phyloP scores from a whole-genome alignment of 2,329 filamentous ascomycete genomes.

The Fusarium sp. region DNA sequence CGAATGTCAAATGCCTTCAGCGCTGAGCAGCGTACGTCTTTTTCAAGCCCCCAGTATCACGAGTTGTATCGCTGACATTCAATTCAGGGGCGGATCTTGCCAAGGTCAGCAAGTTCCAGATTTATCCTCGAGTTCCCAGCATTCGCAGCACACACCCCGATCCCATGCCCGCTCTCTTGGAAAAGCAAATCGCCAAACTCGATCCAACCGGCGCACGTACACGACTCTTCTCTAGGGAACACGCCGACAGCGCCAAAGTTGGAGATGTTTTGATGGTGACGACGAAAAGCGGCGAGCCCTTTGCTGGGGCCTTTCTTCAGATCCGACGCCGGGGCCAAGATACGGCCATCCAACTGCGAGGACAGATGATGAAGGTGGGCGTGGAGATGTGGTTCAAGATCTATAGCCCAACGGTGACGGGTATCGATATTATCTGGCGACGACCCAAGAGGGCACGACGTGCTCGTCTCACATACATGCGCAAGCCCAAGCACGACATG shows the following conservation, averaged over 20 bases:
- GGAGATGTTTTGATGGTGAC: slow-evolving; percentile 94
- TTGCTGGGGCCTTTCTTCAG: slow-evolving; percentile 87
- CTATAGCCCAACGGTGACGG: slow-evolving; percentile 87
- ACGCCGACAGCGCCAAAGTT: slow-evolving; percentile 81
- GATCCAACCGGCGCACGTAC: slow-evolving; percentile 88
- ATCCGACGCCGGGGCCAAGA: slow-evolving; percentile 90
- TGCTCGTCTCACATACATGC: slow-evolving; percentile 90
- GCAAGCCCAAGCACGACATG: slow-evolving; percentile 86
- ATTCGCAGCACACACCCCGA: slow-evolving; percentile 68
- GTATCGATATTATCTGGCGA: slow-evolving; percentile 93
- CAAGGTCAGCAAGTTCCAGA: slow-evolving; percentile 57
- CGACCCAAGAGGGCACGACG: slow-evolving; percentile 85
- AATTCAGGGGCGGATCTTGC: slow-evolving; percentile 49
- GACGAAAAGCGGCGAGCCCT: slow-evolving; percentile 83
- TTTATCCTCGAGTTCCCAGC: slow-evolving; percentile 68
- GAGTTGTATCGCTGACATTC: slow-evolving; percentile 22
- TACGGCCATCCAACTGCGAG: slow-evolving; percentile 86
- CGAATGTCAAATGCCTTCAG: slow-evolving; percentile 43
- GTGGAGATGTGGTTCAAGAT: slow-evolving; percentile 99
- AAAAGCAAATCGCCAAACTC: slow-evolving; percentile 76
- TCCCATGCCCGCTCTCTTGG: slow-evolving; percentile 74
- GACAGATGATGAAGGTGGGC: slow-evolving; percentile 85
- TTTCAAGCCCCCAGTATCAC: not conserved
- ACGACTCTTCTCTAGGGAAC: slow-evolving; percentile 80
- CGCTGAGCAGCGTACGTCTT: slow-evolving; percentile 51